A percentile compares a stretch with the other conserved stretches of the same genome.
Evolutionary conservation across 2,329 filamentous ascomycete species (phyloP).

Genomic region (Colletotrichum zoysiae): DNA sequence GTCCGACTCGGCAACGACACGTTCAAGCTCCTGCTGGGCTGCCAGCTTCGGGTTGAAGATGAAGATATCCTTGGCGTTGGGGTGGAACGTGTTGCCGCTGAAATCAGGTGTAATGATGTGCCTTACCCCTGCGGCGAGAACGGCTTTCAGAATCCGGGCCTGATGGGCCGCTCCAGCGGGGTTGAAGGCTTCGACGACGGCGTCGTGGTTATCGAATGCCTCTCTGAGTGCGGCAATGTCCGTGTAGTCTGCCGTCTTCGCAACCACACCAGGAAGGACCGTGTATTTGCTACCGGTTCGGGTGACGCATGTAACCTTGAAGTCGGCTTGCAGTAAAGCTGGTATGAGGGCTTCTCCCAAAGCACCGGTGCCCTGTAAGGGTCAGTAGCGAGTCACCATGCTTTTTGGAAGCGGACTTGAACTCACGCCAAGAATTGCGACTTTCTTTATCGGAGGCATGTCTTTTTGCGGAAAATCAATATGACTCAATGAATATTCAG

Average conservation of each 20-base stretch:
- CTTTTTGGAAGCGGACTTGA: too few species aligned
- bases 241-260: slow-evolving; percentile 60
- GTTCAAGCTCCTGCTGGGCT: slow-evolving; percentile 46
- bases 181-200: slow-evolving; percentile 49
- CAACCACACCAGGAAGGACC: slow-evolving; percentile 50
- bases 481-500: too few species aligned
- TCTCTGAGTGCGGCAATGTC: slow-evolving; percentile 50
- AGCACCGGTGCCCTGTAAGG: background rate
- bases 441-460: slow-evolving; percentile 13
- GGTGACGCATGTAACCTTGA: slow-evolving; percentile 14
- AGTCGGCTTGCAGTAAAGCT: slow-evolving; percentile 3
- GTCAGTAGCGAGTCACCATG: background rate
- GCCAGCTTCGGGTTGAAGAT: slow-evolving; percentile 42
- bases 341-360: slow-evolving; percentile 20
- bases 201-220: slow-evolving; percentile 50
- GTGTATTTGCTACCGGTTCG: background rate
- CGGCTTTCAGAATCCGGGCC: slow-evolving; percentile 41
- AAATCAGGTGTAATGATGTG: slow-evolving; percentile 45
- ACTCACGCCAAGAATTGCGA: slow-evolving; percentile 28
- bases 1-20: background rate
- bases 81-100: slow-evolving; percentile 43
- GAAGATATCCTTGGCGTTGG: slow-evolving; percentile 25
- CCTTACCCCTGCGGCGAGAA: slow-evolving; percentile 37
- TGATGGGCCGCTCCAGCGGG: slow-evolving; percentile 43
- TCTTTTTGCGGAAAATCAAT: background rate